Evolutionary conservation across 2,329 filamentous ascomycete genomes (phyloP).

Genomic region (Cladophialophora yegresii): DNA sequence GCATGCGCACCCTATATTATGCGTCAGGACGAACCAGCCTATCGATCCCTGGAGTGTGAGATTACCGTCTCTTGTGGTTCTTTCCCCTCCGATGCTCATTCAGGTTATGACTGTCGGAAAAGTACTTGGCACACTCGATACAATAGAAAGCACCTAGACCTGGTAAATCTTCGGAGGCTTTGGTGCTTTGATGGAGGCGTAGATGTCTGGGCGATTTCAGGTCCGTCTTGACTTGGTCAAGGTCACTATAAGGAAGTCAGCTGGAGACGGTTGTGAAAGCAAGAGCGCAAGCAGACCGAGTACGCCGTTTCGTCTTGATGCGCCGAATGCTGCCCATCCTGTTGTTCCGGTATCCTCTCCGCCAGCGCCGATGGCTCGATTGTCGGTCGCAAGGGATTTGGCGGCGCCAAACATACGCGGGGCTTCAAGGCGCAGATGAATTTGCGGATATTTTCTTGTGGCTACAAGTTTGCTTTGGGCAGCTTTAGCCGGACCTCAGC

Average conservation of each 20-base stretch:
- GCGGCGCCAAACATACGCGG: constrained; percentile 10
- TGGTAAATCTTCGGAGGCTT: constrained; percentile 82
- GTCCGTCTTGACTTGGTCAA: constrained; percentile 90
- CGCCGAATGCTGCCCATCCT: constrained; percentile 69
- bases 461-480: neutral
- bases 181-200: constrained; percentile 72
- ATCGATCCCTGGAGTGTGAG: neutral
- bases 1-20: constrained; percentile 67
- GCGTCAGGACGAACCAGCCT: neutral
- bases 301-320: constrained; percentile 72
- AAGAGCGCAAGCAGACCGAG: constrained; percentile 55
- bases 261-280: constrained; percentile 7
- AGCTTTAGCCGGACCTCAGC: constrained; percentile 6
- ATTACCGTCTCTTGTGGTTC: constrained; percentile 83
- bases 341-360: constrained; percentile 9
- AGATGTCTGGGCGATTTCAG: constrained; percentile 77
- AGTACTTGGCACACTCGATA: constrained; percentile 93
- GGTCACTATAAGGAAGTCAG: constrained; percentile 61
- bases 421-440: neutral
- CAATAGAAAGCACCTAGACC: constrained; percentile 86
- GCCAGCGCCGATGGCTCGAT: neutral
- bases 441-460: neutral
- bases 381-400: constrained; percentile 2
- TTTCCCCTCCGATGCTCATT: constrained; percentile 79
- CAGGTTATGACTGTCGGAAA: constrained; percentile 79